A percentile compares a stretch with the other conserved stretches of the same genome.
Evolutionary conservation across 2,329 filamentous ascomycete genomes (phyloP).

Genomic region (Fusarium miscanthi): DNA sequence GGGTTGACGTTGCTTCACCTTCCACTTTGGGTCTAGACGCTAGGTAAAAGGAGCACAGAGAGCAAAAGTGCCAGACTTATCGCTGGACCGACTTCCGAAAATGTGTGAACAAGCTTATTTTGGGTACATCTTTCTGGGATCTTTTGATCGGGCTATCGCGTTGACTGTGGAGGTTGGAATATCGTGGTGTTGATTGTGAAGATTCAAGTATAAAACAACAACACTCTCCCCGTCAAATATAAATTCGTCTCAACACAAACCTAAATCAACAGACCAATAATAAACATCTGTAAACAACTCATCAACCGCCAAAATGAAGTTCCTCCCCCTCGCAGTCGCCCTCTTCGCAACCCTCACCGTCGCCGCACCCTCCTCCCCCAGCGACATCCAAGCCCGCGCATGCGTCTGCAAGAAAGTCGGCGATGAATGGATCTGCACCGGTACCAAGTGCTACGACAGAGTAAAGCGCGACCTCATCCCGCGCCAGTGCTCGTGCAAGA

Average conservation of each 20-base stretch:
- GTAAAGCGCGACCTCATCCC: neutral
- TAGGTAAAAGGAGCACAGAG: neutral
- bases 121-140: neutral
- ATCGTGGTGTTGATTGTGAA: accelerated
- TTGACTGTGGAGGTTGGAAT: neutral
- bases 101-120: neutral
- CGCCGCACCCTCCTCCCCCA: neutral
- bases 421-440: conserved; percentile 4
- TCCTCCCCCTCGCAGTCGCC: conserved; percentile 1
- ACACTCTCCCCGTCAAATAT: accelerated
- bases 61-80: conserved; percentile 24
- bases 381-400: neutral
- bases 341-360: conserved; percentile 22
- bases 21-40: neutral
- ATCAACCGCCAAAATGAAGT: conserved; percentile 15
- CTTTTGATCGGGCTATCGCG: conserved; percentile 14
- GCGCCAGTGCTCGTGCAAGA: conserved; percentile 8
- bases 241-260: too few species aligned
- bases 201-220: neutral
- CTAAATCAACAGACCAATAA: neutral
- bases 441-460: neutral
- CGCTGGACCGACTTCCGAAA: conserved; percentile 21
- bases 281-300: accelerated
- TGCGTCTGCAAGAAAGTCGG: conserved; percentile 13
- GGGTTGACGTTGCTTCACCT: conserved; percentile 5